Base-by-base conservation (phyloP, 2,329 filamentous ascomycete species). In the Aureobasidium sp. region DNA sequence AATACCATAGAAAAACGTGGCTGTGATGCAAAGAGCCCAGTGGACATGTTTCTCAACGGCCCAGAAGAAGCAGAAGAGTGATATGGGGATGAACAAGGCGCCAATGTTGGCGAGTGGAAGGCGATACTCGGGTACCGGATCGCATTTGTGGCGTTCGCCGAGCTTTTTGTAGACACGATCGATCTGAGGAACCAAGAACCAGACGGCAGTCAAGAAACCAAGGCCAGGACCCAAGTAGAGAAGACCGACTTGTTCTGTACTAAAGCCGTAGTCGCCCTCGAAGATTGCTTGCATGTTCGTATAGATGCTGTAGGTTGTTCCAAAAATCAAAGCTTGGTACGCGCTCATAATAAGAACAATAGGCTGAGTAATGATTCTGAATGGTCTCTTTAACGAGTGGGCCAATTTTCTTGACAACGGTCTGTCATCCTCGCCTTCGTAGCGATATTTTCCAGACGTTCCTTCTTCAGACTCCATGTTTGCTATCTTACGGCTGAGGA, bases 251-350 rank as follows among this genome's bases (percentile, higher is more conserved):
- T 74, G 67, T 54, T 73, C 71, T 2, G 71, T 75, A 47, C 59
- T 68, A 60, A 75, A 74, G 54, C 69, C 69, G 55, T 75, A 76
- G 8, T 63, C 55, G 45, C 66, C 68, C 17, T 65, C 59, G 55
- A 72, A 75, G 54, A 75, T 74, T 16, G 68, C 67, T 57, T 74
- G 71, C 62, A 75, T 70, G 56, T 75, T 75, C 7, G 72, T 74
- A 61, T 74, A 75, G 41, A 75, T 68, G 54, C 64, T 68, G 62
- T 74, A 75, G 3, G 71, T 75, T 1, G 72, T 74, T n/a, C 68
- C 71, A 53, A 75, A 74, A 38, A 74, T 64, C 3, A 74, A 60
- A 3, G 73, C 71, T 58, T 75, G 72, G 55, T 75, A 76, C 0
- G 69, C 60, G 14, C 68, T 67, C 71, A 75, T 74, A 14, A 64